These are phyloP conservation scores for Apiospora saccharicola DNA, from an alignment of 2,329 filamentous ascomycete species.

Conservation along the genomic window DNA sequence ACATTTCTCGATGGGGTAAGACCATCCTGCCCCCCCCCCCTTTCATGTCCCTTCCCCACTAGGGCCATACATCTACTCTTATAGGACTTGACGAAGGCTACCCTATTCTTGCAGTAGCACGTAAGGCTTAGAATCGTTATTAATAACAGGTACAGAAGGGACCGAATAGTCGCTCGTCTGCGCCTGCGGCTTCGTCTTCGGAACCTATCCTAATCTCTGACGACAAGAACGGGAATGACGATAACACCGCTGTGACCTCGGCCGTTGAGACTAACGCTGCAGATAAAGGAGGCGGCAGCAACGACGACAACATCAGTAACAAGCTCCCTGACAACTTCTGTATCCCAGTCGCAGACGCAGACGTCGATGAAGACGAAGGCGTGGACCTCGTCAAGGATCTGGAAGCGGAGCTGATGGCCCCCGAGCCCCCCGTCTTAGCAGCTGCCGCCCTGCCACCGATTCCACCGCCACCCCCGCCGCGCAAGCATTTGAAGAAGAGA, in stretches of 20 bases:
- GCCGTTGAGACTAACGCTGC: not conserved
- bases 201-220: not conserved
- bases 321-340: too few relatives aligned
- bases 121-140: not conserved
- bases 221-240: not conserved
- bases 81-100: not conserved
- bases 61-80: not conserved
- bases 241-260: not conserved
- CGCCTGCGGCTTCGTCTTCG: not conserved
- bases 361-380: not conserved
- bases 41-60: too few relatives aligned
- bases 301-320: not conserved
- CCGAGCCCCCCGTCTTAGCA: not conserved
- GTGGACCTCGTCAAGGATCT: not conserved
- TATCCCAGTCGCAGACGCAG: not conserved
- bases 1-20: conserved; percentile 34
- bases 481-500: not conserved
- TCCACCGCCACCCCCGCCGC: not conserved
- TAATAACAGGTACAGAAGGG: not conserved
- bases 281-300: not conserved
- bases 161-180: not conserved
- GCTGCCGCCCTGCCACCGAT: not conserved
- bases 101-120: not conserved
- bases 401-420: not conserved
- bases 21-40: not conserved